Conservation (phyloP, 768 basidiomycete species). For the Pisolithus sp. region DNA sequence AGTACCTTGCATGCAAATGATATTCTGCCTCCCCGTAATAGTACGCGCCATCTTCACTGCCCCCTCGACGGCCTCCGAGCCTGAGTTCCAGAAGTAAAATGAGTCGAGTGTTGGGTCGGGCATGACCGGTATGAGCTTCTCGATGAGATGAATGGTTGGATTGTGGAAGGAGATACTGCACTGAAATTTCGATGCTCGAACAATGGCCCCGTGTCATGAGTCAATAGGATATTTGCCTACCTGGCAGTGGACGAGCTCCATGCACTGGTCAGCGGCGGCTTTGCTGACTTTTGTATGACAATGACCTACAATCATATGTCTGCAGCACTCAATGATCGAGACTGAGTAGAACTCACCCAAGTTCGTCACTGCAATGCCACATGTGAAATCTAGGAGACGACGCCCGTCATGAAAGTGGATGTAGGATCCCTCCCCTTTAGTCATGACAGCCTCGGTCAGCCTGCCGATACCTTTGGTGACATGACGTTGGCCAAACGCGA, state of each 20-base stretch:
- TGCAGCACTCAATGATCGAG: neutral
- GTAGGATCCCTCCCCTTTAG: constrained; percentile 67
- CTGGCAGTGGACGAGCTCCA: constrained; percentile 73
- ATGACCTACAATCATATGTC: constrained; percentile 48
- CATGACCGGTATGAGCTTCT: constrained; percentile 82
- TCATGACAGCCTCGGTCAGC: constrained; percentile 49
- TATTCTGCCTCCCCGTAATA: constrained; percentile 76
- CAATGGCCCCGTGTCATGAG: neutral
- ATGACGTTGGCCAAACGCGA: constrained; percentile 37
- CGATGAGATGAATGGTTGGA: constrained; percentile 82
- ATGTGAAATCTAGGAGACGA: constrained; percentile 76
- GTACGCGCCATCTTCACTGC: constrained; percentile 81
- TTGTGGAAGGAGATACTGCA: constrained; percentile 85
- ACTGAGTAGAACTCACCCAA: constrained; percentile 45
- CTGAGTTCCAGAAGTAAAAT: constrained; percentile 98
- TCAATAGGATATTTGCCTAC: constrained; percentile 32
- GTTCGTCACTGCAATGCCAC: constrained; percentile 83
- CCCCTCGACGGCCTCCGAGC: constrained; percentile 88
- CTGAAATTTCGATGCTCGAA: constrained; percentile 34
- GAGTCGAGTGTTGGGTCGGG: constrained; percentile 86
- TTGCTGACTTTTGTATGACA: constrained; percentile 82
- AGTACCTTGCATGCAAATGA: constrained; percentile 85
- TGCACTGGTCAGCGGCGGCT: constrained; percentile 85
- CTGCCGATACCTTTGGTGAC: constrained; percentile 41
- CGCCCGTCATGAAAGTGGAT: constrained; percentile 67